Evolutionary conservation across 805 yeast genomes (phyloP), one percentile per base, ranked within the genome.

Genomic region (Candida morakotiae): DNA sequence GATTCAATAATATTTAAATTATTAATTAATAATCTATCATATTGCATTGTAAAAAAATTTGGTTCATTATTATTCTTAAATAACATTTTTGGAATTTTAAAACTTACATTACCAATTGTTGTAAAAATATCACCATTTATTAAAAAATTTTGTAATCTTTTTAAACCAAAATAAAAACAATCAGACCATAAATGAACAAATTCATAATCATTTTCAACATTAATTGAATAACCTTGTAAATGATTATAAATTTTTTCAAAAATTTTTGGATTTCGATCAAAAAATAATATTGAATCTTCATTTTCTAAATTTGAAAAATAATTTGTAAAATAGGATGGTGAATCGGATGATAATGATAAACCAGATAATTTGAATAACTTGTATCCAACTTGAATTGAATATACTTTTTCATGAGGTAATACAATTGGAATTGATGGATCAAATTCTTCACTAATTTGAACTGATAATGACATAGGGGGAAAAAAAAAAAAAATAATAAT

Each of bases 291-390:
- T 27, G 63, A 66, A 7, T 61, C 64, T 13, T 58, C 49, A 40
- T 71, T 71, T 2, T 48, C 64, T 5, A 58, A 57, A 15, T 62
- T 51, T 4, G 50, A 47, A 55, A 88, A 88, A 61, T 67, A 86
- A 19, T 72, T 67, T 2, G 96, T 87, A 64, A 88, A 89, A 55
- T 84, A 87, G 4, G 94, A 85, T 0, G 97, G 97, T 0, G 82
- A 81, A 60, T 88, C 96, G 2, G 84, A 83, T 18, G 87, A 82
- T 26, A 88, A 60, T 2, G 95, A 86, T 0, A 93, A 89, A 1
- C 96, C 96, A 51, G 87, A 80, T 13, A 82, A 48, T n/a, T 69
- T 64, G 56, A 80, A 87, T 18, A 76, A 45, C 44, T 67, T 68
- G 28, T 68, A 71, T 0, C 95, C 95, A 9, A 87, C 78, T 52